Percentiles rank a stretch among this genome's conserved stretches.
phyloP scores from a whole-genome alignment of 345 rosid species.

The Brassica cretica region DNA sequence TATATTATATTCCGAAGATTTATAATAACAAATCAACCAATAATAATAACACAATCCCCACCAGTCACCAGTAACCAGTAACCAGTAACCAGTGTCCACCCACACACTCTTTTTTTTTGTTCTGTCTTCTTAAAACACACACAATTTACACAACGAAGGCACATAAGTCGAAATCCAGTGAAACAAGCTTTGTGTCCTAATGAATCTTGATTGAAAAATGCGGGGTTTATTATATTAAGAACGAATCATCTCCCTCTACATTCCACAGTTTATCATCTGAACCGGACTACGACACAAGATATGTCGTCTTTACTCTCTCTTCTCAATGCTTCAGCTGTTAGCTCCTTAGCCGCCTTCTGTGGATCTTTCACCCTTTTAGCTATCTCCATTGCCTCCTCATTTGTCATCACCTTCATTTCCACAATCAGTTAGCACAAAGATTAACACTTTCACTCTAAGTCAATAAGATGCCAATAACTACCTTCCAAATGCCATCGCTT shows the following conservation, averaged over 20 bases:
- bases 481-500: slow-evolving; percentile 91
- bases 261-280: slow-evolving; percentile 48
- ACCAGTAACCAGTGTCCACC: background rate
- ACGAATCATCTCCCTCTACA: slow-evolving; percentile 25
- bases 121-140: slow-evolving; percentile 13
- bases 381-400: slow-evolving; percentile 75
- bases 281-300: slow-evolving; percentile 74
- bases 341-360: slow-evolving; percentile 72
- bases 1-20: slow-evolving; percentile 25
- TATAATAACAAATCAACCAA: slow-evolving; percentile 41
- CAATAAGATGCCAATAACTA: slow-evolving; percentile 26
- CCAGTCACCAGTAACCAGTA: slow-evolving; percentile 6
- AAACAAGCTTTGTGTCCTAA: slow-evolving; percentile 27
- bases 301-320: slow-evolving; percentile 80
- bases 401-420: slow-evolving; percentile 58
- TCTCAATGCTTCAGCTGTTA: slow-evolving; percentile 66
- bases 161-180: slow-evolving; percentile 30
- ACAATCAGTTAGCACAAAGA: background rate
- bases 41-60: slow-evolving; percentile 28
- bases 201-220: slow-evolving; percentile 35
- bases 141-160: slow-evolving; percentile 38
- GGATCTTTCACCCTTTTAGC: slow-evolving; percentile 73
- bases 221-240: slow-evolving; percentile 21
- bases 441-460: background rate
- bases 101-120: slow-evolving; percentile 14